Percentiles rank a stretch among this genome's conserved stretches.
phyloP scores from a whole-genome alignment of 148 eudicot species.

The Rhododendron mucronatum region DNA sequence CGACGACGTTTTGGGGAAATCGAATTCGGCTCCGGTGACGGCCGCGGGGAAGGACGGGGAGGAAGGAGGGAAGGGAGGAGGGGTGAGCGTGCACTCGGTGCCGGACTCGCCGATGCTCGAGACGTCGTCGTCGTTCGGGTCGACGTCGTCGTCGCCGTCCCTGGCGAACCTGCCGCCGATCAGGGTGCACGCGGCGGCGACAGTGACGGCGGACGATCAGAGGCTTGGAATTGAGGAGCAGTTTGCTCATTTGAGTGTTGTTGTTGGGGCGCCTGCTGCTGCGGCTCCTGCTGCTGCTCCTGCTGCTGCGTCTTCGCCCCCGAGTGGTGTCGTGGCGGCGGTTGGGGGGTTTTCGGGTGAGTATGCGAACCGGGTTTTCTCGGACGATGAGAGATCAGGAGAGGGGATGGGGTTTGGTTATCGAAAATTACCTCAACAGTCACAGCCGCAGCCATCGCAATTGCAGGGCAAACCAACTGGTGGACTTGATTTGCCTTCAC shows the following conservation, averaged over 20 bases:
- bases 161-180: slow-evolving; percentile 67
- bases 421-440: slow-evolving; percentile 10
- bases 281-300: not conserved
- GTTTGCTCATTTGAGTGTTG: slow-evolving; percentile 16
- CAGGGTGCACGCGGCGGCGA: slow-evolving; percentile 56
- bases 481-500: slow-evolving; percentile 56
- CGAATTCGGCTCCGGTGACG: not conserved
- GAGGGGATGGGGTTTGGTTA: slow-evolving; percentile 10
- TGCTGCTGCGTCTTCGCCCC: slow-evolving; percentile 7
- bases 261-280: not conserved
- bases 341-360: not conserved
- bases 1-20: slow-evolving; percentile 14
- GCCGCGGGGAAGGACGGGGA: slow-evolving; percentile 13
- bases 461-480: slow-evolving; percentile 18
- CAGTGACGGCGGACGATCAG: slow-evolving; percentile 15
- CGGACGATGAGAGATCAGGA: slow-evolving; percentile 21
- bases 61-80: slow-evolving; percentile 10
- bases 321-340: not conserved
- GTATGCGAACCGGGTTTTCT: slow-evolving; percentile 9
- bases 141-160: slow-evolving; percentile 58
- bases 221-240: slow-evolving; percentile 22
- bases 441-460: slow-evolving; percentile 3
- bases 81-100: slow-evolving; percentile 48
- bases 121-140: slow-evolving; percentile 71
- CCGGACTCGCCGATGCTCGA: slow-evolving; percentile 74